A percentile compares a stretch with the other conserved stretches of the same genome.
These are phyloP conservation scores for Pichia sp. DNA, from an alignment of 1,139 yeast species.

Conservation along the genomic window DNA sequence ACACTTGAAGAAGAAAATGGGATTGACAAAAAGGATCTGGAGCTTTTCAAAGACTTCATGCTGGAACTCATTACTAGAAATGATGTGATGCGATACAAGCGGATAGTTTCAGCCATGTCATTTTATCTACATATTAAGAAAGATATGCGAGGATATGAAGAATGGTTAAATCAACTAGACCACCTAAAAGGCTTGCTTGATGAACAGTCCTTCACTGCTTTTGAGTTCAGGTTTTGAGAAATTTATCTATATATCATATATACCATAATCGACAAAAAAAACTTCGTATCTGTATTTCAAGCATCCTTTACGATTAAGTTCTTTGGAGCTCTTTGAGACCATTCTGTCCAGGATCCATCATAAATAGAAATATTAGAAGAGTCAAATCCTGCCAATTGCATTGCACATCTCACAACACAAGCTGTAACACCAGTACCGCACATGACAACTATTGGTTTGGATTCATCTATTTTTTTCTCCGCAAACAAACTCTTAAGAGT, in stretches of 20 bases:
- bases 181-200: constrained; percentile 19
- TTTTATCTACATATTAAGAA: constrained; percentile 1
- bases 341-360: constrained; percentile 89
- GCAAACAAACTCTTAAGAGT: constrained; percentile 46
- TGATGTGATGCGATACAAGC: constrained; percentile 15
- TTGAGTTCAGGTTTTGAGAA: constrained; percentile 23
- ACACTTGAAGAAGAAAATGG: constrained; percentile 21
- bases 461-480: constrained; percentile 36
- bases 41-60: constrained; percentile 28
- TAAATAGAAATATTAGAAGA: constrained; percentile 58
- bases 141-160: constrained; percentile 13
- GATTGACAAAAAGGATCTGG: constrained; percentile 25
- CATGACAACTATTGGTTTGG: constrained; percentile 71
- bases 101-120: not conserved
- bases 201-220: constrained; percentile 18
- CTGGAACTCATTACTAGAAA: constrained; percentile 17
- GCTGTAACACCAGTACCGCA: constrained; percentile 98
- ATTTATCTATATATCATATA: not conserved
- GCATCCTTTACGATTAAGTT: constrained; percentile 27
- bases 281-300: not conserved
- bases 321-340: constrained; percentile 33
- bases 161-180: constrained; percentile 21
- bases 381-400: constrained; percentile 52
- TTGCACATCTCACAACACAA: constrained; percentile 69
- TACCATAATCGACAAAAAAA: not conserved